Evolutionary conservation across 164 flowering plant species (phyloP).

Genomic region (Piper betle): DNA sequence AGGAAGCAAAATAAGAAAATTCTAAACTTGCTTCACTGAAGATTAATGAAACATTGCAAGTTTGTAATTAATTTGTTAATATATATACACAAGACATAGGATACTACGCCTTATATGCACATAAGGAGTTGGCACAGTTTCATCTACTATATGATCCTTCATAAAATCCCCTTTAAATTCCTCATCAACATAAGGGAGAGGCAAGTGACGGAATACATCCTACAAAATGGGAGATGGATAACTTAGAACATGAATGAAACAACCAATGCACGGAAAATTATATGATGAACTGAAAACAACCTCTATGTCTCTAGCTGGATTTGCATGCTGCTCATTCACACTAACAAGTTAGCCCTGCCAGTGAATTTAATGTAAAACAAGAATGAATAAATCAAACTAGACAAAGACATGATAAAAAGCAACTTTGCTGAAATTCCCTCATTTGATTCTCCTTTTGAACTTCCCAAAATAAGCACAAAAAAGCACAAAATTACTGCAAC

Average conservation of each 20-base stretch:
- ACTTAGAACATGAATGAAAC: slow-evolving; percentile 1
- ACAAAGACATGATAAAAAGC: not conserved
- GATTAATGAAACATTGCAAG: not conserved
- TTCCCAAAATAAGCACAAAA: no score
- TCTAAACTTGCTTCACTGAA: not conserved
- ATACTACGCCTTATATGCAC: slow-evolving; percentile 85
- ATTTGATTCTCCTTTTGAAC: not conserved
- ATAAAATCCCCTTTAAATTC: slow-evolving; percentile 55
- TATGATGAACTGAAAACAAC: slow-evolving; percentile 10
- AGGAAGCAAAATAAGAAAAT: slow-evolving; percentile 15
- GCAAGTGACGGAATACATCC: slow-evolving; percentile 66
- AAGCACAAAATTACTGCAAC: no score
- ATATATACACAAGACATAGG: slow-evolving; percentile 20
- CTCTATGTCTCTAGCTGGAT: slow-evolving; percentile 43
- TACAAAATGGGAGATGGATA: slow-evolving; percentile 9
- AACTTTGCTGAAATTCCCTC: not conserved
- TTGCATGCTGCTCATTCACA: slow-evolving; percentile 66
- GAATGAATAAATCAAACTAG: slow-evolving; percentile 19
- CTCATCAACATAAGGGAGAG: slow-evolving; percentile 59
- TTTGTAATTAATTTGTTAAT: no score
- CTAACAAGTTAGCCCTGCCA: slow-evolving; percentile 65
- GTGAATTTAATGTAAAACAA: slow-evolving; percentile 46
- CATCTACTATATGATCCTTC: slow-evolving; percentile 32
- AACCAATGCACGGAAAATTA: not conserved
- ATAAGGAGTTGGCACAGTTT: slow-evolving; percentile 59